Base-by-base conservation (phyloP, 495 filamentous ascomycete species). In the Podospora anserina region DNA sequence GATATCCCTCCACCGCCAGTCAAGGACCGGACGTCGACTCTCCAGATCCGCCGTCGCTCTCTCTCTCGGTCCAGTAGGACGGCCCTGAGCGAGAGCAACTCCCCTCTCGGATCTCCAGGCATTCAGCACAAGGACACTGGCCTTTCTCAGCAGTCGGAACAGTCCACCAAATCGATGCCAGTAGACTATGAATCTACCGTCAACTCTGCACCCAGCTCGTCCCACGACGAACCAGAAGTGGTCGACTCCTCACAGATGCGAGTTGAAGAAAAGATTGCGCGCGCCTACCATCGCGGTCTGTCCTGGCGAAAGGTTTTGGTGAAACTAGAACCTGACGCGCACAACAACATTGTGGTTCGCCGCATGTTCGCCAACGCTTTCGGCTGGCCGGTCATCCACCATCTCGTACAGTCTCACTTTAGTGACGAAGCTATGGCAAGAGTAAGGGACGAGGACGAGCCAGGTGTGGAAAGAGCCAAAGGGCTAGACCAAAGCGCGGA, bases 281-380 rank as follows among this genome's bases (percentile, higher is more conserved):
- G 95, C 60, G 95, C 93, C 55, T 99, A 98, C 77, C 95, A 99
- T 76, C 85, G 87, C 6, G 91, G 90, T 70, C 80, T 99, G 20
- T 90, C 90, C 4, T 99, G 95, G 95, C 90, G 95, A 13, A 99
- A 99, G 76, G 95, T 98, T 3, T 87, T 99, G 11, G 95, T 98
- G 23, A 88, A 94, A 57, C 84, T 99, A 9, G 95, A 99, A 76
- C 95, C 95, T 1, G 95, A 99, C 82, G 95, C 95, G 2, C 95
- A 99, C 78, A 99, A 99, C 78, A 99, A 99, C 76, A 94, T 99
- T 67, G 90, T 97, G 68, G 95, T 99, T 20, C 90, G 95, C 28
- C 88, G 95, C 34, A 94, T 91, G 87, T 98, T 99, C 71, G 90
- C 93, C 66, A 99, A 99, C 76, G 95, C 95, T 0, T 97, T 97